Evolutionary conservation across 139 green algal genomes (phyloP), one percentile per base, ranked within the genome.

Genomic region (Chlamydomonas sp.): DNA sequence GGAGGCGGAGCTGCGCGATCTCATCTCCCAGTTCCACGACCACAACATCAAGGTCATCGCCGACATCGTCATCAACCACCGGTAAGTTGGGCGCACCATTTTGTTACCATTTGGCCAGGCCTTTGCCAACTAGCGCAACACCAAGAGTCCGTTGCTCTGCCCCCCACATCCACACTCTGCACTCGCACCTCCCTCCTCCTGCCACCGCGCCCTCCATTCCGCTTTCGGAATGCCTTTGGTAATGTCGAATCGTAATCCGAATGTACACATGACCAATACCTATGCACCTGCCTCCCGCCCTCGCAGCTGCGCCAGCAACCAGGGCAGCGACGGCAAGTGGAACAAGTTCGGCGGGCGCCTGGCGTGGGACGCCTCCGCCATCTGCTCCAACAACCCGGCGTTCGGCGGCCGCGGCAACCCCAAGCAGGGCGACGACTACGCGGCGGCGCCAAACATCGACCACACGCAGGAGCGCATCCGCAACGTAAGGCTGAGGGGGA

Each of bases 41-140:
- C 75, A 96, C 83, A 91, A 92, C 83, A 92, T 99, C 85, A 98
- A 98, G 78, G 92, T 93, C 78, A 93, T 99, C 2, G 97, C 96
- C 14, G 97, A 99, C 93, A 98, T 99, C 69, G 97, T 99, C 49
- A 97, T 99, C 91, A 99, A 99, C 91, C 97, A 99, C 89, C 91
- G 97, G 78, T 98, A 96, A 10, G 71, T 6, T 3, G 1, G 69
- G 17, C 69, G 9, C 16, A 15, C 12, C 6, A 15, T 15, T 1
- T 68, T 3, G 31, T 84, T 9, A 3, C 5, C 16, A 72, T 20
- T n/a, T 15, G 66, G 79, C 20, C 79, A 5, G 73, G 20, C 9
- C 20, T 5, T 18, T 2, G 63, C 7, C 71, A 31, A 31, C 71
- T 9, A 31, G 12, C 15, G 66, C 14, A 12, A 72, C 15, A 12